Conservation (phyloP, 1,284 basidiomycete species). For the Termitomyces sp. region DNA sequence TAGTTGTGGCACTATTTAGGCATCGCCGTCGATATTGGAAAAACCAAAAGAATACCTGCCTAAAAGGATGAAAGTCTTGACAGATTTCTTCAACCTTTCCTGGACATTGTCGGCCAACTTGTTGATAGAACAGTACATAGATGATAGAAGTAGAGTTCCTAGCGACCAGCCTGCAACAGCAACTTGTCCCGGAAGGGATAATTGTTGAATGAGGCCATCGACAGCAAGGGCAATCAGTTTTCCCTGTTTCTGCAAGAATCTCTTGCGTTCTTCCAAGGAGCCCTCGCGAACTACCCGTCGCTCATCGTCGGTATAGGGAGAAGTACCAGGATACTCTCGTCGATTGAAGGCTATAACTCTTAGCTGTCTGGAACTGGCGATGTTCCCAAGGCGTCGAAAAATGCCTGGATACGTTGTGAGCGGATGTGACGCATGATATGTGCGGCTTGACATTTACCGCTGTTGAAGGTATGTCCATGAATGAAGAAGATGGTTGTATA, state of each 20-base stretch:
- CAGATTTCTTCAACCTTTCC: not conserved
- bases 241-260: too few relatives aligned
- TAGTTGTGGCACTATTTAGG: not conserved
- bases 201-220: too few relatives aligned
- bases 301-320: too few relatives aligned
- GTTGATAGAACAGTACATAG: slow-evolving; percentile 4
- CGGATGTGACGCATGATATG: too few relatives aligned
- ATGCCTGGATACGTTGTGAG: too few relatives aligned
- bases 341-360: slow-evolving; percentile 17
- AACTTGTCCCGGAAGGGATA: too few relatives aligned
- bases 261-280: too few relatives aligned
- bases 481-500: slow-evolving; percentile 21
- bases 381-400: too few relatives aligned
- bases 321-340: not conserved
- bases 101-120: not conserved
- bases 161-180: slow-evolving; percentile 5
- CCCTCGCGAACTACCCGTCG: too few relatives aligned
- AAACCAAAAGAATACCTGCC: not conserved
- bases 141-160: slow-evolving; percentile 3
- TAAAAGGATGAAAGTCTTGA: not conserved
- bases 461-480: slow-evolving; percentile 21
- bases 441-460: slow-evolving; percentile 7
- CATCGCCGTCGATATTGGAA: too few relatives aligned
- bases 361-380: too few relatives aligned
- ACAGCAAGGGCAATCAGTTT: too few relatives aligned